Conservation (phyloP, 345 rosid species). For the Psidium friedrichsthalianum region DNA sequence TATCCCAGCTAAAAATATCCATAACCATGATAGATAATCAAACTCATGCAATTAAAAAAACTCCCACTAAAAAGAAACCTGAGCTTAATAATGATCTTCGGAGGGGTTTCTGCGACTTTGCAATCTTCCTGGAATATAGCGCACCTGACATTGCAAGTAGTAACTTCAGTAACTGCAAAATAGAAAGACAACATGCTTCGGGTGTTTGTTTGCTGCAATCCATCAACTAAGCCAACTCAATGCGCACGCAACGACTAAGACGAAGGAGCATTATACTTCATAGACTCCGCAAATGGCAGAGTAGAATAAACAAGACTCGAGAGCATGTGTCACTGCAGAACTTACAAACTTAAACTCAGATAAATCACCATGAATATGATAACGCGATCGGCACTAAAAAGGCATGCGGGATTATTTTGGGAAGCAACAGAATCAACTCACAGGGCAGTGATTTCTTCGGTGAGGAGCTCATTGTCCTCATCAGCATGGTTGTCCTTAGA, state of each 20-base stretch:
- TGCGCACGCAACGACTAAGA: background rate
- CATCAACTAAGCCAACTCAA: background rate
- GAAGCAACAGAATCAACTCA: slow-evolving; percentile 13
- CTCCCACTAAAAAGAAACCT: slow-evolving; percentile 32
- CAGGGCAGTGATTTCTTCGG: slow-evolving; percentile 96
- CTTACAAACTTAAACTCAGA: background rate
- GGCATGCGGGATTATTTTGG: background rate
- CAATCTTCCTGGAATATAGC: slow-evolving; percentile 96
- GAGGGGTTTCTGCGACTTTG: slow-evolving; percentile 45
- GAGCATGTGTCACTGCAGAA: background rate
- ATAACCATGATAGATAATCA: background rate
- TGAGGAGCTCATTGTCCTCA: slow-evolving; percentile 67
- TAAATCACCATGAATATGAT: background rate
- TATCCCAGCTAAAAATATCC: slow-evolving; percentile 6
- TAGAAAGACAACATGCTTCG: background rate
- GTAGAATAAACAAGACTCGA: background rate
- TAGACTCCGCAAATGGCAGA: background rate
- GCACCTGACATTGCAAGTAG: slow-evolving; percentile 24
- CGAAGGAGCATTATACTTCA: background rate
- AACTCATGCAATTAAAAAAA: slow-evolving; percentile 4
- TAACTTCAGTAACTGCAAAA: background rate
- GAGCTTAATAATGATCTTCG: slow-evolving; percentile 61
- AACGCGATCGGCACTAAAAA: background rate
- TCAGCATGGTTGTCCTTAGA: slow-evolving; percentile 54
- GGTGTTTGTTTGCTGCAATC: background rate